Conservation (phyloP, 495 filamentous ascomycete species). For the Venustampulla echinocandica region DNA sequence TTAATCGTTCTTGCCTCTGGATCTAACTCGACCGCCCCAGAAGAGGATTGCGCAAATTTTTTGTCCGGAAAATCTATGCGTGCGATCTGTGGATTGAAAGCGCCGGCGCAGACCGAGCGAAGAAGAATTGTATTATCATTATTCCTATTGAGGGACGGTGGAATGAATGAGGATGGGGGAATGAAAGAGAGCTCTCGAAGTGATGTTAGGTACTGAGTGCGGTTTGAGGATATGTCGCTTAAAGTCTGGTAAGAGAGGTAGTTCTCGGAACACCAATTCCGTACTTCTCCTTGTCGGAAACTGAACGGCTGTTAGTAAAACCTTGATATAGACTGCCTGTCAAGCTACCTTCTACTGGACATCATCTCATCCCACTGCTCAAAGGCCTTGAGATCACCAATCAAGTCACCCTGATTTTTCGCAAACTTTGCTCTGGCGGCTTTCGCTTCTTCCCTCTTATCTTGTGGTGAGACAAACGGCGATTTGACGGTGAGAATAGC, state of each 20-base stretch:
- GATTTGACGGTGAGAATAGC: constrained; percentile 76
- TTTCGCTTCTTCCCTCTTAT: constrained; percentile 73
- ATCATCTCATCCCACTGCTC: constrained; percentile 67
- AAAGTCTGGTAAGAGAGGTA: constrained; percentile 80
- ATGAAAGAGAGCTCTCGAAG: constrained; percentile 81
- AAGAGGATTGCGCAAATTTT: constrained; percentile 77
- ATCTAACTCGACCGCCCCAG: constrained; percentile 84
- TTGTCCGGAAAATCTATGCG: constrained; percentile 89
- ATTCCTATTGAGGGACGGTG: constrained; percentile 33
- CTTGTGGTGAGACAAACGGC: constrained; percentile 75
- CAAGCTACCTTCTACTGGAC: constrained; percentile 28
- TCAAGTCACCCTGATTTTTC: constrained; percentile 69
- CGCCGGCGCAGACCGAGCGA: constrained; percentile 78
- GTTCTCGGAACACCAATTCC: constrained; percentile 76
- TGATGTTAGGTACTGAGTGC: constrained; percentile 74
- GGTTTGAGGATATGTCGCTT: constrained; percentile 77
- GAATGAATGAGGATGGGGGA: constrained; percentile 28
- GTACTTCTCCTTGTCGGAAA: constrained; percentile 53
- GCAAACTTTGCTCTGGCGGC: constrained; percentile 69
- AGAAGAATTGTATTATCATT: constrained; percentile 50
- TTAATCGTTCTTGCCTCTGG: constrained; percentile 87
- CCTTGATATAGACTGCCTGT: too few relatives aligned
- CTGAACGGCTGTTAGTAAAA: constrained; percentile 20
- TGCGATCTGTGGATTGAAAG: constrained; percentile 86
- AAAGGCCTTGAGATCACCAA: constrained; percentile 78